Percentiles rank a stretch among this genome's conserved stretches.
phyloP scores from a whole-genome alignment of 768 basidiomycete species.

The Tylopilus sp. region DNA sequence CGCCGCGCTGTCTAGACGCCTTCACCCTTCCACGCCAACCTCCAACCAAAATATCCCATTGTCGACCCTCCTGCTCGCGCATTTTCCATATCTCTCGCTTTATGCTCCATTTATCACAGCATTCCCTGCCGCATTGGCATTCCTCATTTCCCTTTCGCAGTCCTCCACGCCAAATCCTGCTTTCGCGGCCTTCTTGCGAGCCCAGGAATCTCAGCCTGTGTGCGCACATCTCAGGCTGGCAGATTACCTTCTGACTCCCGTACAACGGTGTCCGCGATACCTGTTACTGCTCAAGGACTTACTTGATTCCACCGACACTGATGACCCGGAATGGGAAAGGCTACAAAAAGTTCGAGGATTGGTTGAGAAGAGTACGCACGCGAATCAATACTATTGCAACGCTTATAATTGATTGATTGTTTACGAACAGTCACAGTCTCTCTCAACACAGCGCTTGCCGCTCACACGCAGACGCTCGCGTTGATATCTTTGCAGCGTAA shows the following conservation, averaged over 20 bases:
- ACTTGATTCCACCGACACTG: conserved; percentile 57
- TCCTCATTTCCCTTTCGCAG: conserved; percentile 53
- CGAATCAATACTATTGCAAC: not conserved
- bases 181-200: conserved; percentile 62
- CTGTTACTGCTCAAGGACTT: conserved; percentile 81
- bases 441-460: conserved; percentile 74
- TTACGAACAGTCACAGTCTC: conserved; percentile 60
- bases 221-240: conserved; percentile 75
- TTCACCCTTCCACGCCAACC: conserved; percentile 20
- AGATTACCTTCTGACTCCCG: conserved; percentile 84
- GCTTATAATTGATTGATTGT: conserved; percentile 9
- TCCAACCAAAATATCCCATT: conserved; percentile 37
- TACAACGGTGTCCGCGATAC: conserved; percentile 87
- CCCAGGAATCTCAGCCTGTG: conserved; percentile 63
- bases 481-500: conserved; percentile 77
- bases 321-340: conserved; percentile 64
- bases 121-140: conserved; percentile 63
- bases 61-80: conserved; percentile 64
- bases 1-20: conserved; percentile 49
- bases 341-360: conserved; percentile 58
- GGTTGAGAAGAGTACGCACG: conserved; percentile 68
- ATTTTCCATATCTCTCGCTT: conserved; percentile 85
- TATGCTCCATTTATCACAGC: conserved; percentile 84
- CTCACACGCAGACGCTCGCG: conserved; percentile 71
- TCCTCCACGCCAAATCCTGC: conserved; percentile 37